Evolutionary conservation across 1,284 basidiomycete species (phyloP), one percentile per base, ranked within the genome.

Genomic region (Baeospora myosura): DNA sequence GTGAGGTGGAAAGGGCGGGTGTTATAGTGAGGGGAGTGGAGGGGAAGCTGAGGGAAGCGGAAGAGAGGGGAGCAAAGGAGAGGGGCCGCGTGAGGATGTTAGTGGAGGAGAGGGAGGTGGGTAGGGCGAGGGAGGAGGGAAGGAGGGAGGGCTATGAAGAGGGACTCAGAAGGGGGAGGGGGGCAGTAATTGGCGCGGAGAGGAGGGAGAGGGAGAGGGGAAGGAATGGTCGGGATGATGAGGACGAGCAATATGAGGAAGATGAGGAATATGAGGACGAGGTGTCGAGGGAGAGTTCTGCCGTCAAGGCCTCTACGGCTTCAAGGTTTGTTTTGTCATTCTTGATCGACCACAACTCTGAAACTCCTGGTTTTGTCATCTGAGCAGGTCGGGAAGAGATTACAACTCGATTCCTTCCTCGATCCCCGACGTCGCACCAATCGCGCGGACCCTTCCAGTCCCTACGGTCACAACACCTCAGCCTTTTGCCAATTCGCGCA

Each of bases 1-100:
- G 59, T 63, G 68, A 70, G 47, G 67, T 70, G 24, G 52, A 55
- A 18, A 58, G 61, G 14, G 68, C 68, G 0, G 67, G 71, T 44
- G 57, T 60, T 26, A 56, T 65, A 8, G 63, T 69, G 2, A 54
- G 64, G 8, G 52, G 56, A n/a, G 56, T 67, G 4, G 64, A 70
- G 31, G 55, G 54, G 6, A 59, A 62, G 25, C 58, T 63, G 12
- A 48, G 52, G 3, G 57, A 61, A 5, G 66, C 66, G 2, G 64
- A 67, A 42, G 59, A 63, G 21, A 55, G 64, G 33, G 60, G 62
- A 0, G 49, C 51, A 2, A 56, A 59, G 23, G 58, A 63, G 26
- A 51, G 65, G n/a, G 58, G 61, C 6, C 57, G 52, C 37, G 46
- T 58, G 10, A 56, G 66, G 25, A 57, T 60, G 43, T 36, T 69